phyloP scores from a whole-genome alignment of 2,329 filamentous ascomycete species.

The Neofusicoccum parvum region DNA sequence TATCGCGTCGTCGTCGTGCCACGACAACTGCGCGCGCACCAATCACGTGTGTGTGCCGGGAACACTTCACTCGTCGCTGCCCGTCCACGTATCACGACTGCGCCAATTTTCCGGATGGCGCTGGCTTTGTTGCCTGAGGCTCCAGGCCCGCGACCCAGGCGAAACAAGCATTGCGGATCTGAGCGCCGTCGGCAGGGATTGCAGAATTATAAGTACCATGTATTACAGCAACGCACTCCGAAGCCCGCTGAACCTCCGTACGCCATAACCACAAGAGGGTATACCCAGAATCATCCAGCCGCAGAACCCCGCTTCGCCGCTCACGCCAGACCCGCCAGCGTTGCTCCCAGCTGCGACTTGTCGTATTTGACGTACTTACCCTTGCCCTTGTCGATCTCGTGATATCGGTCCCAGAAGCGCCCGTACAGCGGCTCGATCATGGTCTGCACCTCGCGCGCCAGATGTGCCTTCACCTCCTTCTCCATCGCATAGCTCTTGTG shows the following conservation, averaged over 20 bases:
- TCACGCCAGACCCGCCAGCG: conserved; percentile 52
- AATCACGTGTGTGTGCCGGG: conserved; percentile 14
- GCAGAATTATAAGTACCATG: background rate
- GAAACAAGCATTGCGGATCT: conserved; percentile 10
- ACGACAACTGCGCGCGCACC: conserved; percentile 14
- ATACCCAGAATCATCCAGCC: conserved; percentile 23
- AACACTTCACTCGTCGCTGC: background rate
- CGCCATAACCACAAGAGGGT: conserved; percentile 19
- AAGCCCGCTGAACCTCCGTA: conserved; percentile 3
- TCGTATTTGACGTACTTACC: conserved; percentile 99
- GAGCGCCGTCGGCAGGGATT: background rate
- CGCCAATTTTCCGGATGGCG: background rate
- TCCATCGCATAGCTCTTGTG: conserved; percentile 91
- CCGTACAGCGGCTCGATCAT: conserved; percentile 94
- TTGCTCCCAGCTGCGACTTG: conserved; percentile 74
- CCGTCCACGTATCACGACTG: conserved; percentile 7
- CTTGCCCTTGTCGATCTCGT: conserved; percentile 96
- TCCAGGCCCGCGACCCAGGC: background rate
- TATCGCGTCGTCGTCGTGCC: conserved; percentile 16
- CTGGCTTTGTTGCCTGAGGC: conserved; percentile 1
- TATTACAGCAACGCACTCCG: background rate
- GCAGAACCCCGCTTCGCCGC: conserved; percentile 24
- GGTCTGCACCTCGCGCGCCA: conserved; percentile 82
- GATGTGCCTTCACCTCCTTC: conserved; percentile 77
- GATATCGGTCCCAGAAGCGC: conserved; percentile 95